Conservation (phyloP, 176 grass and related monocot species). For the Thinopyrum elongatum region DNA sequence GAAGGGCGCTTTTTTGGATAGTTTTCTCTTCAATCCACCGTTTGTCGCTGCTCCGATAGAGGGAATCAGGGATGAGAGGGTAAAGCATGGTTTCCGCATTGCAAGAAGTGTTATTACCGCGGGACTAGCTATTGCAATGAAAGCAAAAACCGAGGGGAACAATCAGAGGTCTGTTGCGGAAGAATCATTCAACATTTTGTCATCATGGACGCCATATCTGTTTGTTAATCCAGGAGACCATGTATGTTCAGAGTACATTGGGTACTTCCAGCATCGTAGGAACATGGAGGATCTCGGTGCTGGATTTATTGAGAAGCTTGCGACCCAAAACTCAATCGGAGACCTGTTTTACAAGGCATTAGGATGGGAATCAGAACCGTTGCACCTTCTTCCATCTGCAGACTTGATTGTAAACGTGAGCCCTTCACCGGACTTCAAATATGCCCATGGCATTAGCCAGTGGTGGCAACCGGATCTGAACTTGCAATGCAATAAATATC, state of each 20-base stretch:
- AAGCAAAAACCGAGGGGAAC: slow-evolving; percentile 37
- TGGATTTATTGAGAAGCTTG: slow-evolving; percentile 84
- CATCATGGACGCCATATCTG: slow-evolving; percentile 73
- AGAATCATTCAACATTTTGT: slow-evolving; percentile 69
- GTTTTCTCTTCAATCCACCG: slow-evolving; percentile 93
- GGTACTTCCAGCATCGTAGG: slow-evolving; percentile 87
- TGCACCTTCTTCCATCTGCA: slow-evolving; percentile 92
- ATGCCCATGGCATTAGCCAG: slow-evolving; percentile 86
- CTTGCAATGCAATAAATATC: slow-evolving; percentile 62
- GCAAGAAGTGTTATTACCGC: slow-evolving; percentile 82
- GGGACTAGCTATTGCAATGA: slow-evolving; percentile 72
- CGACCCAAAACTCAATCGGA: slow-evolving; percentile 77
- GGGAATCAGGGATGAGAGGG: slow-evolving; percentile 72
- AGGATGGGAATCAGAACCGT: slow-evolving; percentile 81
- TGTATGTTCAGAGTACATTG: slow-evolving; percentile 92
- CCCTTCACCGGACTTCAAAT: slow-evolving; percentile 65
- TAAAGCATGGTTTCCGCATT: slow-evolving; percentile 84
- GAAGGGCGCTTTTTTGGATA: slow-evolving; percentile 56
- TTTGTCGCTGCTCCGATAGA: slow-evolving; percentile 83
- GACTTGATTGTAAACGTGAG: slow-evolving; percentile 72
- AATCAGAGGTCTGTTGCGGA: slow-evolving; percentile 53
- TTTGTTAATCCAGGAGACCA: slow-evolving; percentile 81
- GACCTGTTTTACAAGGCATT: slow-evolving; percentile 76
- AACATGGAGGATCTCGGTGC: slow-evolving; percentile 91
- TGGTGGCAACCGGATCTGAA: slow-evolving; percentile 80